Conservation (phyloP, 2,329 filamentous ascomycete genomes). For the Alternaria gaisen region DNA sequence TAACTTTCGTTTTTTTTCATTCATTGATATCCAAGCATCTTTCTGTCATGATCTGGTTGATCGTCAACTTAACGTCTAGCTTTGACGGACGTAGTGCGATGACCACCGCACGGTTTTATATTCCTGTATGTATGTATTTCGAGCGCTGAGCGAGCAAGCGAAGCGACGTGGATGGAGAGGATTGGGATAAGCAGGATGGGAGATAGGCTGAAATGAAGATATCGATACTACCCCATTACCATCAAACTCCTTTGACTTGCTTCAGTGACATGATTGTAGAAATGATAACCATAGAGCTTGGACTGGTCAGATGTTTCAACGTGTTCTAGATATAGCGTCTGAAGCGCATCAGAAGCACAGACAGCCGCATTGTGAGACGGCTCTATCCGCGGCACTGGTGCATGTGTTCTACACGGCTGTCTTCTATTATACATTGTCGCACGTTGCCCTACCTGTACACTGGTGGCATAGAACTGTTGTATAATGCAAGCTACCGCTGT, state of each 20-base stretch:
- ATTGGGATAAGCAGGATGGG: not conserved
- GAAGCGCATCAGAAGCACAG: not conserved
- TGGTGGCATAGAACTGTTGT: not conserved
- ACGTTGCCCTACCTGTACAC: not conserved
- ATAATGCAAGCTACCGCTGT: constrained; percentile 2
- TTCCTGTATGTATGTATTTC: constrained; percentile 14
- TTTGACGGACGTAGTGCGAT: constrained; percentile 11
- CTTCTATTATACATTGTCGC: not conserved
- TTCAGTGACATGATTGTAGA: not conserved
- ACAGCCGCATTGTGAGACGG: not conserved
- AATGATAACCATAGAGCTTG: not conserved
- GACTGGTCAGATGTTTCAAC: not conserved
- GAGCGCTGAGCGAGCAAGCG: constrained; percentile 4
- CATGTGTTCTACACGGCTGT: not conserved
- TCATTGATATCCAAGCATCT: constrained; percentile 12
- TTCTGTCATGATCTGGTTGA: constrained; percentile 6
- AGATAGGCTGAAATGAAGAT: constrained; percentile 1
- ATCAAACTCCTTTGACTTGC: not conserved
- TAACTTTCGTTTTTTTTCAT: not conserved
- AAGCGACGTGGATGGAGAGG: not conserved
- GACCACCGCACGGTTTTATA: constrained; percentile 11
- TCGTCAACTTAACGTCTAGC: constrained; percentile 8
- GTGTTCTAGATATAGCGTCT: not conserved
- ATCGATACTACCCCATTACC: constrained; percentile 7
- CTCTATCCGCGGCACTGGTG: not conserved